phyloP scores from a whole-genome alignment of 352 stramenopile species.

The Phytophthora chlamydospora region DNA sequence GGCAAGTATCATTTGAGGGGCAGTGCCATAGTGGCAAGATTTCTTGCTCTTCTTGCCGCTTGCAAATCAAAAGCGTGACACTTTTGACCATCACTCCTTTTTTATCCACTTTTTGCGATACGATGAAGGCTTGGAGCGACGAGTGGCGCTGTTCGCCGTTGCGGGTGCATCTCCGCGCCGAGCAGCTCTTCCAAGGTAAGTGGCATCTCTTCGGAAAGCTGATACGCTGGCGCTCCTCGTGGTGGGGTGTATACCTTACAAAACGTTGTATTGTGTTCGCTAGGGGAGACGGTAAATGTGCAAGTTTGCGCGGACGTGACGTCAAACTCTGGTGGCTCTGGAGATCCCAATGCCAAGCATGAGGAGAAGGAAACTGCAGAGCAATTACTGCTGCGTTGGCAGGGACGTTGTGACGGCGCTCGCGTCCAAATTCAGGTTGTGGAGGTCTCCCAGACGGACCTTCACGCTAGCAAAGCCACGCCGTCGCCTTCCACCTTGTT shows the following conservation, averaged over 20 bases:
- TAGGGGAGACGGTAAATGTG: conserved; percentile 55
- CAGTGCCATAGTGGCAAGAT: neutral
- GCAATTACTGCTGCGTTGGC: conserved; percentile 42
- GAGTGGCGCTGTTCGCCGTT: conserved; percentile 68
- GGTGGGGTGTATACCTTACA: conserved; percentile 8
- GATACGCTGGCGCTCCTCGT: conserved; percentile 2
- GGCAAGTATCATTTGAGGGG: no score
- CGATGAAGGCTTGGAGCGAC: conserved; percentile 67
- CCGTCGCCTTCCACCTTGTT: conserved; percentile 48
- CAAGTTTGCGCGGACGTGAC: conserved; percentile 40
- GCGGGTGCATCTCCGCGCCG: conserved; percentile 53
- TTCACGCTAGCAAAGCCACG: conserved; percentile 18
- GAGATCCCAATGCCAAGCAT: neutral
- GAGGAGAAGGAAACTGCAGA: neutral
- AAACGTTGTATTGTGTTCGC: neutral
- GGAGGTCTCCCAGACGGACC: conserved; percentile 18
- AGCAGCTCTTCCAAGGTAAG: conserved; percentile 72
- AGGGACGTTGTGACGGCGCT: conserved; percentile 49
- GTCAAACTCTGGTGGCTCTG: conserved; percentile 1
- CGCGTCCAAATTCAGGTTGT: conserved; percentile 60
- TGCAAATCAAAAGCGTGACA: neutral
- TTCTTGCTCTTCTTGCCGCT: neutral
- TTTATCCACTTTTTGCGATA: conserved; percentile 16
- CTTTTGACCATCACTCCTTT: conserved; percentile 16
- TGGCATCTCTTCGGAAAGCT: neutral